Conservation (phyloP, 257 asterid species). For the Nicotiana undulata region DNA sequence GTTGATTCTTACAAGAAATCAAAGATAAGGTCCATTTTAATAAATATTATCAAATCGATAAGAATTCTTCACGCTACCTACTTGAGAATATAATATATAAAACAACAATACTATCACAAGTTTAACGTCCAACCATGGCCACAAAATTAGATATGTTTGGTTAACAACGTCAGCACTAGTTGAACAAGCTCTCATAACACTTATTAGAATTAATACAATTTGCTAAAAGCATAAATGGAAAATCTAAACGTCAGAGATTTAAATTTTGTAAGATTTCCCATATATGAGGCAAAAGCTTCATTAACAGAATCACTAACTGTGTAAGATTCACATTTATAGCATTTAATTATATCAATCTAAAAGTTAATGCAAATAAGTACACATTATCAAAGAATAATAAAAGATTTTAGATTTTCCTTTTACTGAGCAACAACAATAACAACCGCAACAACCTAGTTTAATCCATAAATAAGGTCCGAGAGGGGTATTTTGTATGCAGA, state of each 20-base stretch:
- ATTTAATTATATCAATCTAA: not conserved
- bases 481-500: no score
- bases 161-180: constrained; percentile 5
- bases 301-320: not conserved
- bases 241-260: not conserved
- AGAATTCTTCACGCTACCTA: not conserved
- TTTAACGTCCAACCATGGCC: not conserved
- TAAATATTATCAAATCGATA: not conserved
- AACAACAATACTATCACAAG: not conserved
- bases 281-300: not conserved
- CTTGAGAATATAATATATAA: not conserved
- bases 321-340: not conserved
- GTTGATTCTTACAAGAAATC: not conserved
- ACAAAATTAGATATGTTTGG: constrained; percentile 2
- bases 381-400: not conserved
- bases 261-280: not conserved
- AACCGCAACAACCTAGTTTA: no score
- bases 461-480: no score
- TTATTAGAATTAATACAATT: not conserved
- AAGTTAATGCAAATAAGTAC: not conserved
- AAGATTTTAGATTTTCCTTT: not conserved
- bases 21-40: not conserved
- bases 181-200: not conserved
- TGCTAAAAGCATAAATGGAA: not conserved
- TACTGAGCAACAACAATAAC: not conserved